A percentile compares a stretch with the other conserved stretches of the same genome.
phyloP scores from a whole-genome alignment of 257 asterid genomes.

The Solanum medicagineum region DNA sequence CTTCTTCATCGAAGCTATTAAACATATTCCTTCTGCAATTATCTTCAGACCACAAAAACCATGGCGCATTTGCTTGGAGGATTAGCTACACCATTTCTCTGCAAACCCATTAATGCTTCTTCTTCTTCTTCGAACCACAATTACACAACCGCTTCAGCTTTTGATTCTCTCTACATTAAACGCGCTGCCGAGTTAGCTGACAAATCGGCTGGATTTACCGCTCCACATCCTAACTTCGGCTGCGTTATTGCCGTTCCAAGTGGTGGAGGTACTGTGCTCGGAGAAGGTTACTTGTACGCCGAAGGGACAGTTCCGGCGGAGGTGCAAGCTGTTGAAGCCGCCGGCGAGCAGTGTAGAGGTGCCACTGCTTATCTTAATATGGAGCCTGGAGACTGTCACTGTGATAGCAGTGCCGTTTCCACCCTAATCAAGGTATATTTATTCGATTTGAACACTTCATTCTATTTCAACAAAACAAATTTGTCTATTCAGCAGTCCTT shows the following conservation, averaged over 20 bases:
- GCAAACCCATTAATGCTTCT: neutral
- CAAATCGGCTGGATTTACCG: constrained; percentile 75
- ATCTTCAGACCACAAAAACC: neutral
- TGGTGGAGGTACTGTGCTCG: constrained; percentile 32
- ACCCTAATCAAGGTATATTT: constrained; percentile 56
- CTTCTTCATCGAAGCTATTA: neutral
- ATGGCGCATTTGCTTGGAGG: neutral
- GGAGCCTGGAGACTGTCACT: constrained; percentile 78
- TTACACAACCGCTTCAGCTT: neutral
- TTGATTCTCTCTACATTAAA: constrained; percentile 52
- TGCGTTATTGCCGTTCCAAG: constrained; percentile 46
- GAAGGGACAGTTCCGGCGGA: constrained; percentile 89
- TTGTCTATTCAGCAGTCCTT: neutral
- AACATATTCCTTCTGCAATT: neutral
- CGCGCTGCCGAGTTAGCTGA: constrained; percentile 93
- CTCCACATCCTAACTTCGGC: constrained; percentile 95
- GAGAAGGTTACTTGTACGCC: constrained; percentile 81
- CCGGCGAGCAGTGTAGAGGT: constrained; percentile 55
- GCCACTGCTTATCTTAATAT: constrained; percentile 91
- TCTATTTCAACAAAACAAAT: neutral
- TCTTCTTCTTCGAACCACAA: neutral
- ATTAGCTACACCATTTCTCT: neutral
- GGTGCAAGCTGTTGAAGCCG: constrained; percentile 69
- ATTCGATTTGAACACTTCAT: neutral
- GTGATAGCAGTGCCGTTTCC: constrained; percentile 52